Base-by-base conservation (phyloP, 179 eudicot species). In the Vitellaria paradoxa region DNA sequence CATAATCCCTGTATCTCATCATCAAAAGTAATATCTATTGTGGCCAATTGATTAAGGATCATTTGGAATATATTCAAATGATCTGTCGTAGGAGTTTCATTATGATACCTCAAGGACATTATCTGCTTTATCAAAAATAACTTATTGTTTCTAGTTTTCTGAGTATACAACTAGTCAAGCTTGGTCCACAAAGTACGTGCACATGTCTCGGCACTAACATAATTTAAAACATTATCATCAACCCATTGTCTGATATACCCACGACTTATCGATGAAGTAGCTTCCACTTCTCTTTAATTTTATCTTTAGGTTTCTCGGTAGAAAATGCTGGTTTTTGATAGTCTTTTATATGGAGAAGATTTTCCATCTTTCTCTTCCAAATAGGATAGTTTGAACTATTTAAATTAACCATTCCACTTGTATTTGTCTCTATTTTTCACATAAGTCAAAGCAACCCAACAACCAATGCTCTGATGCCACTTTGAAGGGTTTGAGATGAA, bases 171-270 rank as follows among this genome's bases (percentile, higher is more conserved):
- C 37, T 56, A 2, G 55, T 80, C 79, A 17, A 80, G 56, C 17
- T 68, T 60, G 3, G 5, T n/a, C 79, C 76, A 70, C 7, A 66
- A 56, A 18, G 73, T 37, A n/a, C 68, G 42, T 1, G 78, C 82
- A 53, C 64, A 52, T 8, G 71, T 73, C 30, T 71, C 81, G 2
- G 21, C 18, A 9, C 15, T 0, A 18, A 73, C 17, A 65, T 79
- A 71, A 37, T 79, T 72, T 42, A 62, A 73, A 6, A 79, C 81
- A 72, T 79, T 79, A 65, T 79, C 81, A 37, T 79, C 81, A 1
- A 73, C 64, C 77, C 72, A 79, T 10, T 72, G 77, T 30, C 78
- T 5, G 20, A 79, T 73, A 23, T 18, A 73, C 46, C 78, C 73
- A 73, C 66, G 66, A 56, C 77, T 21, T 73, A 78, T 57, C 57